Conservation (phyloP, 345 rosid species). For the Dipteronia dyeriana region DNA sequence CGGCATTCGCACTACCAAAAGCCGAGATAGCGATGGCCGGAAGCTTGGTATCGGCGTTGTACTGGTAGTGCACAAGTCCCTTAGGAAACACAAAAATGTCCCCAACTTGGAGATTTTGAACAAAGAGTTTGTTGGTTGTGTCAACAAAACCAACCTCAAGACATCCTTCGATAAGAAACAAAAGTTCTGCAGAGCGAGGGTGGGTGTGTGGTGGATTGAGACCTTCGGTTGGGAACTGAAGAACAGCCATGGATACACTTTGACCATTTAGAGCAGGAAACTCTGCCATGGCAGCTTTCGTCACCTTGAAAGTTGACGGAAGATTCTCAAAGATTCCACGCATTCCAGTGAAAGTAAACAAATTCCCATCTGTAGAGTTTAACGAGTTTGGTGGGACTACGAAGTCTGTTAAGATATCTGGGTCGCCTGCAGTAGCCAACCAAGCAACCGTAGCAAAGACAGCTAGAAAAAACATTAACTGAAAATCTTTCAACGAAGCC, state of each 20-base stretch:
- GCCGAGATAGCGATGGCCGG: not conserved
- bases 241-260: slow-evolving; percentile 1
- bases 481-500: slow-evolving; percentile 5
- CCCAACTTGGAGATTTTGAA: not conserved
- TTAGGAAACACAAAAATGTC: slow-evolving; percentile 10
- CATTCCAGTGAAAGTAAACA: slow-evolving; percentile 7
- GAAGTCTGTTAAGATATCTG: slow-evolving; percentile 23
- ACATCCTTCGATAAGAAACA: not conserved
- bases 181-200: not conserved
- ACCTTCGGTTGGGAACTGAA: not conserved
- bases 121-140: slow-evolving; percentile 5
- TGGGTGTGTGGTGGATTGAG: slow-evolving; percentile 10
- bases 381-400: not conserved
- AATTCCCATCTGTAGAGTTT: not conserved
- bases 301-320: not conserved
- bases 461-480: too few species aligned
- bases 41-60: not conserved
- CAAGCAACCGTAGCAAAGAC: not conserved
- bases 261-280: slow-evolving; percentile 9
- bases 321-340: not conserved
- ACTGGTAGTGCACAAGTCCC: slow-evolving; percentile 9
- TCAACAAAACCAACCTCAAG: slow-evolving; percentile 12
- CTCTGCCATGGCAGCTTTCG: not conserved
- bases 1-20: slow-evolving; percentile 1
- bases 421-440: slow-evolving; percentile 13